These are phyloP conservation scores for Comarum palustre DNA, from an alignment of 306 rosid species.

Conservation along the genomic window DNA sequence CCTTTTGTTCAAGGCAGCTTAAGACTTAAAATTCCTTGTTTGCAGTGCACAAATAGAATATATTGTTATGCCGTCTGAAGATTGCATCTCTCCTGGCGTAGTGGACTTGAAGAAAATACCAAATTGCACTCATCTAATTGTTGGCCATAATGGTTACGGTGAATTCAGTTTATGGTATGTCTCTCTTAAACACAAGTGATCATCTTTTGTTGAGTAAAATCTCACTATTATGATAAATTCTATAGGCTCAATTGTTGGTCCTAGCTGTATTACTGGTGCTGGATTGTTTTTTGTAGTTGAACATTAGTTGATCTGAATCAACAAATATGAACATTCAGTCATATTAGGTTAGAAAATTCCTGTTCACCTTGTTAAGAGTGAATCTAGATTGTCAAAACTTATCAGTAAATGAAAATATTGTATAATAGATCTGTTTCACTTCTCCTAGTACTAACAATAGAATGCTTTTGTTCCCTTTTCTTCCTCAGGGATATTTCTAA, in stretches of 20 bases:
- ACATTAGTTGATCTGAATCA: not conserved
- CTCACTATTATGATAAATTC: not conserved
- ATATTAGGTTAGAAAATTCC: not conserved
- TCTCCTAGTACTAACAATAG: constrained; percentile 26
- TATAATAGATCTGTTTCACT: not conserved
- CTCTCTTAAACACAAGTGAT: not conserved
- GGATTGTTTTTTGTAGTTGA: not conserved
- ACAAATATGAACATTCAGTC: not conserved
- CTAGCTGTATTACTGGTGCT: not conserved
- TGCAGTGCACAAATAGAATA: constrained; percentile 57
- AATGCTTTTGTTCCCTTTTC: constrained; percentile 16
- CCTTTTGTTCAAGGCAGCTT: constrained; percentile 13
- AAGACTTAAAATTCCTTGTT: constrained; percentile 26
- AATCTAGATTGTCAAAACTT: not conserved
- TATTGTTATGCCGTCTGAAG: constrained; percentile 47
- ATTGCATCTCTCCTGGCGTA: constrained; percentile 60
- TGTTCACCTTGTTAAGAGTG: not conserved
- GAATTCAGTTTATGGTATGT: constrained; percentile 86
- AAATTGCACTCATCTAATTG: constrained; percentile 55
- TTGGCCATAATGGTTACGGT: constrained; percentile 58
- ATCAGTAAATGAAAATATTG: not conserved
- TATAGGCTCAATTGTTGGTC: not conserved
- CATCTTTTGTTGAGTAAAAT: not conserved
- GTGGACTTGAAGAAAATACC: constrained; percentile 77
- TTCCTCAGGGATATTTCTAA: constrained; percentile 69